Conservation (phyloP, 257 asterid genomes). For the Solanum dulcamara region DNA sequence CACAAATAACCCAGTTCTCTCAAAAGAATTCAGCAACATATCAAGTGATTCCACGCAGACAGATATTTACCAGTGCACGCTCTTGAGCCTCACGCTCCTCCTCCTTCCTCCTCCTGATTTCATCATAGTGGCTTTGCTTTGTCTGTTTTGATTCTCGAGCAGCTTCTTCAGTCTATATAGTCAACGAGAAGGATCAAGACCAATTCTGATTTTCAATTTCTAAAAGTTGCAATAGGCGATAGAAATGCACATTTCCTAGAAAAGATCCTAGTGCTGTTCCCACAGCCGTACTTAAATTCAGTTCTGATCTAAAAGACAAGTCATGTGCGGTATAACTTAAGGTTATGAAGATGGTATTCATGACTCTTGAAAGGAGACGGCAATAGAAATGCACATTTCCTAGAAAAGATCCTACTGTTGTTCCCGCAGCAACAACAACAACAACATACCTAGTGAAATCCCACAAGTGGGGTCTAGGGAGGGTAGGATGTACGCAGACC, state of each 20-base stretch:
- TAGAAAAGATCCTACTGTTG: neutral
- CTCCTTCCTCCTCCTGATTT: slow-evolving; percentile 88
- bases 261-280: neutral
- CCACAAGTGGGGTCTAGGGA: no score
- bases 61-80: slow-evolving; percentile 58
- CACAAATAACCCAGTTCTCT: slow-evolving; percentile 7
- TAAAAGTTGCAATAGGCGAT: neutral
- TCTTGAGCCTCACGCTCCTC: slow-evolving; percentile 97
- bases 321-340: neutral
- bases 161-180: slow-evolving; percentile 72
- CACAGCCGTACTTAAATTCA: neutral
- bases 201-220: neutral
- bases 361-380: neutral
- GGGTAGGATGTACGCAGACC: no score
- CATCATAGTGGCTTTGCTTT: slow-evolving; percentile 86
- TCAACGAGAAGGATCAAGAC: slow-evolving; percentile 10
- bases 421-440: neutral
- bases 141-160: slow-evolving; percentile 61
- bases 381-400: neutral
- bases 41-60: neutral
- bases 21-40: neutral
- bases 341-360: neutral
- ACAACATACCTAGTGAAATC: no score
- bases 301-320: neutral
- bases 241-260: neutral